Conservation (phyloP, 345 rosid species). For the Carallia pectinifolia region DNA sequence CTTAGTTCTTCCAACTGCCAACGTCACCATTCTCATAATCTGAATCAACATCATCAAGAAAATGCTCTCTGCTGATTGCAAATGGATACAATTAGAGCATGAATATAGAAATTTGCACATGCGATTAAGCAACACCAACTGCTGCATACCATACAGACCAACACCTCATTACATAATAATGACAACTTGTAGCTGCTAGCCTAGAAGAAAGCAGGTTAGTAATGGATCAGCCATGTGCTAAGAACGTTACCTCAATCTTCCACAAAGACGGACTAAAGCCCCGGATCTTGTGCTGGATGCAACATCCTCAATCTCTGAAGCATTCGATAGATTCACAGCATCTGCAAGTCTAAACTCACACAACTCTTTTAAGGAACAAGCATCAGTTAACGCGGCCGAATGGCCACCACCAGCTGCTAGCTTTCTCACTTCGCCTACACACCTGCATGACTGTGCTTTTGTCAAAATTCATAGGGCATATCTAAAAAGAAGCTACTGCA, state of each 20-base stretch:
- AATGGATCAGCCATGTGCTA: background rate
- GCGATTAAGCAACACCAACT: no score
- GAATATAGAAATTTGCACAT: background rate
- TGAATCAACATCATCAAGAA: slow-evolving; percentile 40
- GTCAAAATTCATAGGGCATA: slow-evolving; percentile 14
- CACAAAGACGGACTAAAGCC: slow-evolving; percentile 90
- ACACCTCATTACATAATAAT: background rate
- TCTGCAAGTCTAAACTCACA: slow-evolving; percentile 94
- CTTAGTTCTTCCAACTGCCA: background rate
- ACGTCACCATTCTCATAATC: slow-evolving; percentile 39
- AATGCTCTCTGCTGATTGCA: slow-evolving; percentile 64
- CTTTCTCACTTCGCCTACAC: slow-evolving; percentile 87
- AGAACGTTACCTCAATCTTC: slow-evolving; percentile 63
- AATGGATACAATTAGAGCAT: background rate
- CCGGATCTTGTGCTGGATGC: slow-evolving; percentile 80
- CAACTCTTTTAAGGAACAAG: slow-evolving; percentile 87
- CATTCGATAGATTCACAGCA: slow-evolving; percentile 60
- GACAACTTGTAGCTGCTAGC: background rate
- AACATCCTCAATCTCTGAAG: slow-evolving; percentile 74
- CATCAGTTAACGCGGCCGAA: slow-evolving; percentile 89
- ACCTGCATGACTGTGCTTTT: slow-evolving; percentile 45
- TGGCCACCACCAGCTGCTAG: slow-evolving; percentile 98
- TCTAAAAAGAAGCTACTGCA: slow-evolving; percentile 9
- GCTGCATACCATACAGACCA: background rate
- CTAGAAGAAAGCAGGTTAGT: background rate